A percentile compares a stretch with the other conserved stretches of the same genome.
These are phyloP conservation scores for Xylariaceae sp. DNA, from an alignment of 2,329 filamentous ascomycete genomes.

Conservation along the genomic window DNA sequence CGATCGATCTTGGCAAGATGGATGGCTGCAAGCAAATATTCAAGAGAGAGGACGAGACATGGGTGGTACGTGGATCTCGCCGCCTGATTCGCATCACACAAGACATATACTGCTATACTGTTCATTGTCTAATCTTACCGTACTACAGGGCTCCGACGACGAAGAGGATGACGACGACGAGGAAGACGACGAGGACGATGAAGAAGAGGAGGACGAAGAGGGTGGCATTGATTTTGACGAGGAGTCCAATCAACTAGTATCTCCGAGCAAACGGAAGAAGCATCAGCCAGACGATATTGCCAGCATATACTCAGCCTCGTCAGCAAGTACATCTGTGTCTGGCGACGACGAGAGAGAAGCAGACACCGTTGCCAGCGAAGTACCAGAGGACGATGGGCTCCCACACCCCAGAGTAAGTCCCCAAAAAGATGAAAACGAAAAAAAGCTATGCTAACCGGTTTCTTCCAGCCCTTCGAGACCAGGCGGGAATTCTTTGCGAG, in stretches of 20 bases:
- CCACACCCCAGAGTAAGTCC: conserved; percentile 58
- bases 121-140: conserved; percentile 17
- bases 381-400: conserved; percentile 59
- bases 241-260: conserved; percentile 40
- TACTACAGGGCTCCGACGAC: conserved; percentile 47
- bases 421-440: not conserved
- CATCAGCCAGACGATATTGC: conserved; percentile 41
- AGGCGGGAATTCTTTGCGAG: conserved; percentile 88
- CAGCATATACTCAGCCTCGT: conserved; percentile 34
- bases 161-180: conserved; percentile 40
- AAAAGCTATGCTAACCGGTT: conserved; percentile 7
- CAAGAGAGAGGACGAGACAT: conserved; percentile 75
- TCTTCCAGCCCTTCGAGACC: conserved; percentile 73
- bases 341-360: conserved; percentile 45
- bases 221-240: conserved; percentile 54
- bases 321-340: conserved; percentile 25
- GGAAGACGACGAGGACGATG: conserved; percentile 38
- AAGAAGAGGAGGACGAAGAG: conserved; percentile 49
- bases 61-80: conserved; percentile 56
- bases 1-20: conserved; percentile 88
- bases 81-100: not conserved
- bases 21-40: conserved; percentile 93
- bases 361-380: conserved; percentile 42
- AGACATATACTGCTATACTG: not conserved
- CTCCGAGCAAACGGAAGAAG: conserved; percentile 53